A percentile compares a stretch with the other conserved stretches of the same genome.
These are phyloP conservation scores for Brassica incana DNA, from an alignment of 345 rosid genomes.

Conservation along the genomic window DNA sequence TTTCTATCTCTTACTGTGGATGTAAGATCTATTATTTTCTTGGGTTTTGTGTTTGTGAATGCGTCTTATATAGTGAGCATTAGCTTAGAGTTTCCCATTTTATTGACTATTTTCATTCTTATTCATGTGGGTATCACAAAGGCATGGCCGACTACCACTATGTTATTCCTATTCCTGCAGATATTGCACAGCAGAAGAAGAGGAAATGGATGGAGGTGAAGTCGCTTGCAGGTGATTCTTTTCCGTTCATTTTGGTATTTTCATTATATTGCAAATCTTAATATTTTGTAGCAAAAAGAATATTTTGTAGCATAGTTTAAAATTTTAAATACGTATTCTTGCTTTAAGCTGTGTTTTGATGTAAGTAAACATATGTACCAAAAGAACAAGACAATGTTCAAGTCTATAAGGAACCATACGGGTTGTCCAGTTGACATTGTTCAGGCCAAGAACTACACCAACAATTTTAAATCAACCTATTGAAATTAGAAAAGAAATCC, in stretches of 20 bases:
- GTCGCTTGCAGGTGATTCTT: slow-evolving; percentile 50
- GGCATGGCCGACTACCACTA: slow-evolving; percentile 98
- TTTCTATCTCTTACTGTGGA: too few species aligned
- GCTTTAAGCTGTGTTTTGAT: too few species aligned
- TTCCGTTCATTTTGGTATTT: neutral
- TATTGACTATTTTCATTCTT: neutral
- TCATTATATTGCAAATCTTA: neutral
- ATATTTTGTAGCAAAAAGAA: too few species aligned
- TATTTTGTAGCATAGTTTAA: neutral
- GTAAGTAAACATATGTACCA: too few species aligned
- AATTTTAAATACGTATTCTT: too few species aligned
- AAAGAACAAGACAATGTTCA: too few species aligned
- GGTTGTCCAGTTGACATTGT: too few species aligned
- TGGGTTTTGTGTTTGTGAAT: neutral
- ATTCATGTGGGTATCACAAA: slow-evolving; percentile 27
- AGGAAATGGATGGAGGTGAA: slow-evolving; percentile 62
- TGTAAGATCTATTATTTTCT: too few species aligned
- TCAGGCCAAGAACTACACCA: neutral
- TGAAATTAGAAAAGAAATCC: neutral
- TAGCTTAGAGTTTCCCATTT: neutral
- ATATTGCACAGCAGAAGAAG: slow-evolving; percentile 63
- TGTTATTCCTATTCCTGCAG: slow-evolving; percentile 82
- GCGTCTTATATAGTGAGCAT: neutral
- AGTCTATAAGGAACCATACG: too few species aligned
- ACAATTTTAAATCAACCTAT: neutral